Conservation (phyloP, 1,284 basidiomycete species). For the Ganoderma meredithae region DNA sequence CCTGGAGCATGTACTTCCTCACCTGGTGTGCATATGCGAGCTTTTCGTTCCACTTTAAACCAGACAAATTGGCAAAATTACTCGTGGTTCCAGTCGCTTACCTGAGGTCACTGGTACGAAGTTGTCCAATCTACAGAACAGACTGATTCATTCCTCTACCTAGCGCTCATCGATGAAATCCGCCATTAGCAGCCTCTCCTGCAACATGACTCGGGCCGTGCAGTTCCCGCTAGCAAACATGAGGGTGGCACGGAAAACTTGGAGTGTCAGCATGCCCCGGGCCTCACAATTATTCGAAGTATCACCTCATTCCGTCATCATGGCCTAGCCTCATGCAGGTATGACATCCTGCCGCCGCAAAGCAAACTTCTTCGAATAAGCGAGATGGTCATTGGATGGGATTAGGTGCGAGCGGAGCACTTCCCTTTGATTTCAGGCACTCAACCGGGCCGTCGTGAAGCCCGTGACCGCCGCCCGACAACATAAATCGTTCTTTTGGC, state of each 20-base stretch:
- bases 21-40: no score
- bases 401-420: not conserved
- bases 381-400: conserved; percentile 2
- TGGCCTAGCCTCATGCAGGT: not conserved
- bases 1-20: no score
- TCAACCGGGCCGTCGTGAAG: not conserved
- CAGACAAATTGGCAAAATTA: no score
- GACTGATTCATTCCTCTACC: not conserved
- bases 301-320: not conserved
- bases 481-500: not conserved
- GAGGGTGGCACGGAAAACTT: not conserved
- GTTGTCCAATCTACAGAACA: not conserved
- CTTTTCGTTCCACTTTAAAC: no score
- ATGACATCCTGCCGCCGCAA: not conserved
- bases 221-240: not conserved
- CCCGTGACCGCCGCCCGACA: not conserved
- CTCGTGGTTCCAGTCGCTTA: not conserved
- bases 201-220: not conserved
- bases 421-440: not conserved
- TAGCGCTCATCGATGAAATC: not conserved
- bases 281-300: not conserved
- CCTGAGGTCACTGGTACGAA: not conserved
- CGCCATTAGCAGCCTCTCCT: not conserved
- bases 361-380: not conserved
- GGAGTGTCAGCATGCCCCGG: not conserved